Conservation (phyloP, 202 grass and related monocot species). For the Saccharum hybrid region DNA sequence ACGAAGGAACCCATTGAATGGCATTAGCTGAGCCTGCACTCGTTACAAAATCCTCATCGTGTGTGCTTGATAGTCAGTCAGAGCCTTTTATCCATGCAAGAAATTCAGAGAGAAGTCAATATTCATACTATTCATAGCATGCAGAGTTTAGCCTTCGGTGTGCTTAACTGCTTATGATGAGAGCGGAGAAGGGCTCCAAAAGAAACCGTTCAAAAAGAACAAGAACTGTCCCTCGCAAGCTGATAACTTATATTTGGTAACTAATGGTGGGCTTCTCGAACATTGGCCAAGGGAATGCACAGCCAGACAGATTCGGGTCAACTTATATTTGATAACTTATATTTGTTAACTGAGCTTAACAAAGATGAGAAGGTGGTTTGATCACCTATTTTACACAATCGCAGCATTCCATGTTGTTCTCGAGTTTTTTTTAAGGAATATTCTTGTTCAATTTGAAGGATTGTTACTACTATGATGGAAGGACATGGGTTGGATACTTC, state of each 20-base stretch:
- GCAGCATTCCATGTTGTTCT: not conserved
- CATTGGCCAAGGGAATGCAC: not conserved
- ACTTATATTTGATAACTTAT: not conserved
- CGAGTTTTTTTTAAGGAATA: not conserved
- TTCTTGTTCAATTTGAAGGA: not conserved
- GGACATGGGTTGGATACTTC: not conserved
- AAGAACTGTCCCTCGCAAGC: not conserved
- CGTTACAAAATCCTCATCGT: not conserved
- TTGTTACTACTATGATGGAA: not conserved
- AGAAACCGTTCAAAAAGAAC: conserved; percentile 2
- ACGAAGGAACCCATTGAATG: conserved; percentile 49
- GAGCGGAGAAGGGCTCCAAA: not conserved
- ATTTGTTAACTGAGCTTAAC: not conserved
- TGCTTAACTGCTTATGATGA: not conserved
- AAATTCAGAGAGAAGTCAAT: conserved; percentile 30
- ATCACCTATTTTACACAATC: not conserved
- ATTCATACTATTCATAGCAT: not conserved
- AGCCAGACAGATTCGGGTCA: not conserved
- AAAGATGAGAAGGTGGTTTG: not conserved
- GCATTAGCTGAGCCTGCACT: conserved; percentile 31
- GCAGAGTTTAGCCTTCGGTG: not conserved
- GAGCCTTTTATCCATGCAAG: not conserved
- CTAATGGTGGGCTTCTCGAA: not conserved
- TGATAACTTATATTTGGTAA: not conserved
- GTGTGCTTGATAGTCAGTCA: not conserved